Evolutionary conservation across 768 basidiomycete genomes (phyloP), one percentile per base, ranked within the genome.

Genomic region (Strobilomyces echinocephalus): DNA sequence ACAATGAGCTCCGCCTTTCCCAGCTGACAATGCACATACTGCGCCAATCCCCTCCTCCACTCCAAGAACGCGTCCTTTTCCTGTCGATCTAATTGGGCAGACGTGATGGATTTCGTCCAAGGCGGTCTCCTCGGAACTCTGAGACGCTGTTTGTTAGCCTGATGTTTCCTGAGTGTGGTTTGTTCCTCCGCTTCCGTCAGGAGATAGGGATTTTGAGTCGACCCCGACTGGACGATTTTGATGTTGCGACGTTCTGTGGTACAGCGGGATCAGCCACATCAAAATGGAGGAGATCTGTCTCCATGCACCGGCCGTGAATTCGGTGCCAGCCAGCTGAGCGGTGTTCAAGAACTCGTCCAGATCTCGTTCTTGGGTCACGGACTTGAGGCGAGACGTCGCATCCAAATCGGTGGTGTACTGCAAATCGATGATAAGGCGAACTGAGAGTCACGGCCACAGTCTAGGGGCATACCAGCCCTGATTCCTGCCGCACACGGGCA

Each of bases 281-380:
- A 38, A n/a, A 26, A 46, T 36, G n/a, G 15, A 26, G 39, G 28
- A 24, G 10, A 47, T 34, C 18, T 40, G 36, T 35, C 35, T 46
- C 30, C 24, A 62, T 81, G 34, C 55, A 95, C 95, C 95, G 34
- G 95, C 95, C 16, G 92, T 91, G 65, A 99, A 99, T 62, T 99
- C 92, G 11, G 89, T 89, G 47, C 88, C 95, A 14, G 97, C 97
- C 50, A 99, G 75, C 62, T 93, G 89, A 10, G 97, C 97, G 12
- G 91, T 97, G 65, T 83, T 95, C 51, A 99, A 72, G 68, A 99
- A 99, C 71, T 95, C 95, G 60, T 97, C 94, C 18, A 99, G 76
- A 74, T 97, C 94, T 51, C 84, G 76, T 73, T 99, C 95, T 72
- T 98, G 95, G 0, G 97, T 99, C 20, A 99, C 85, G 0, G 95